Conservation (phyloP, 1,139 yeast species). For the Scheffersomyces segobiensis region DNA sequence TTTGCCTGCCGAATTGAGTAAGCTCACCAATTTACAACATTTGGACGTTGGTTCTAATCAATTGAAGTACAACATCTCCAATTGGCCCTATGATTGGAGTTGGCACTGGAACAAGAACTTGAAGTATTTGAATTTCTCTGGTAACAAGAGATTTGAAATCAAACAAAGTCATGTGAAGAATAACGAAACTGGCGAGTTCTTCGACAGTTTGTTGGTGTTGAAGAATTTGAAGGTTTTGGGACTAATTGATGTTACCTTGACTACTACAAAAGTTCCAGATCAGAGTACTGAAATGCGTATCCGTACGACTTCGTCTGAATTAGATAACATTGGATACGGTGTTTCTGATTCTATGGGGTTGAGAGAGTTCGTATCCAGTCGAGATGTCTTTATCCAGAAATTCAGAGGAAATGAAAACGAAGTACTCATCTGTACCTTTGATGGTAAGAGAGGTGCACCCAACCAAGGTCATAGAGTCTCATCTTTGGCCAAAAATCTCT, state of each 20-base stretch:
- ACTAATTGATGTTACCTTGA: slow-evolving; percentile 90
- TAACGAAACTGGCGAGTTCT: slow-evolving; percentile 50
- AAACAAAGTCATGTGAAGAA: slow-evolving; percentile 57
- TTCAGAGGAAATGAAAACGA: slow-evolving; percentile 79
- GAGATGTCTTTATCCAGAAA: slow-evolving; percentile 86
- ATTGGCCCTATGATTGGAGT: slow-evolving; percentile 97
- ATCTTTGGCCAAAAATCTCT: slow-evolving; percentile 69
- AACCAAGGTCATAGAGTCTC: slow-evolving; percentile 70
- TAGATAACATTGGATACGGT: slow-evolving; percentile 81
- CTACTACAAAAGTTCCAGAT: slow-evolving; percentile 84
- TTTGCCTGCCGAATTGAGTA: slow-evolving; percentile 85
- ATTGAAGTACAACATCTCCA: slow-evolving; percentile 86
- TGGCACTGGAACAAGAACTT: slow-evolving; percentile 87
- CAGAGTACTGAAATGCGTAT: slow-evolving; percentile 82
- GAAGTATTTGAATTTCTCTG: slow-evolving; percentile 83
- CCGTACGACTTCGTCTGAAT: slow-evolving; percentile 86
- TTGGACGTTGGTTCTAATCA: slow-evolving; percentile 93
- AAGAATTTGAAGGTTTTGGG: slow-evolving; percentile 76
- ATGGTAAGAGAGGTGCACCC: slow-evolving; percentile 67
- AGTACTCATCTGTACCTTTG: slow-evolving; percentile 79
- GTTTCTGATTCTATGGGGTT: slow-evolving; percentile 85
- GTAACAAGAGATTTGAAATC: slow-evolving; percentile 89
- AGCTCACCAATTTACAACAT: slow-evolving; percentile 60
- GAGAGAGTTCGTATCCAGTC: slow-evolving; percentile 63
- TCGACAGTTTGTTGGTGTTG: slow-evolving; percentile 77